phyloP scores from a whole-genome alignment of 495 filamentous ascomycete genomes.

The Niebla homalea region DNA sequence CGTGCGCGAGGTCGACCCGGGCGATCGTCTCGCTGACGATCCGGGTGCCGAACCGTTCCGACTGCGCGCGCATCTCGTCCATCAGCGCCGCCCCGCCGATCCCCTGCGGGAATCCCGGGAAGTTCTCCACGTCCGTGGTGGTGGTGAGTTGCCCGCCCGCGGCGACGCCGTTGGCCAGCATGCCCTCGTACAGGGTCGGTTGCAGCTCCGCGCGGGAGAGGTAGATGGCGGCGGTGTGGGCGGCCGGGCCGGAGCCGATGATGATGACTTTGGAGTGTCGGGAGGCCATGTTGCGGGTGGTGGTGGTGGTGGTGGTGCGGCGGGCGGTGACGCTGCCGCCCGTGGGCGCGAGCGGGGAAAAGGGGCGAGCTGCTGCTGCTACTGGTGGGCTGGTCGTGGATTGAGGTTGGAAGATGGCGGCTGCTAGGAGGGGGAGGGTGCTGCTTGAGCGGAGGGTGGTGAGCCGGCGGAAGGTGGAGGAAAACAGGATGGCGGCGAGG shows the following conservation, averaged over 20 bases:
- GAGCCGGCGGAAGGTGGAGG: slow-evolving; percentile 56
- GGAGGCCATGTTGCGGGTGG: slow-evolving; percentile 31
- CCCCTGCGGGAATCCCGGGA: slow-evolving; percentile 80
- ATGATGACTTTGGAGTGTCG: slow-evolving; percentile 26
- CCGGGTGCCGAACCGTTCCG: slow-evolving; percentile 76
- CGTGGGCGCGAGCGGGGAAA: slow-evolving; percentile 28
- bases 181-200: slow-evolving; percentile 92
- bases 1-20: slow-evolving; percentile 73
- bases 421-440: slow-evolving; percentile 47
- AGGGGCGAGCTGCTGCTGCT: slow-evolving; percentile 23
- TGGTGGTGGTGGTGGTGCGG: slow-evolving; percentile 17
- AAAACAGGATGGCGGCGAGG: slow-evolving; percentile 64
- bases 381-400: slow-evolving; percentile 16
- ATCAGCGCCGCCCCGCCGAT: slow-evolving; percentile 79
- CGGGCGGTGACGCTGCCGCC: slow-evolving; percentile 25
- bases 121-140: slow-evolving; percentile 97
- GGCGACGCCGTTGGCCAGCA: slow-evolving; percentile 92
- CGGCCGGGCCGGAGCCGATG: slow-evolving; percentile 89
- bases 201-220: slow-evolving; percentile 78
- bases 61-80: slow-evolving; percentile 91
- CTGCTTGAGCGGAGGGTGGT: slow-evolving; percentile 46
- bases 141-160: slow-evolving; percentile 94
- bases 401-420: slow-evolving; percentile 45
- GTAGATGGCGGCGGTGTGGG: slow-evolving; percentile 94
- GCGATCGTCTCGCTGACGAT: slow-evolving; percentile 87